These are phyloP conservation scores for Trifolium repens DNA, from an alignment of 306 rosid genomes.

Conservation along the genomic window DNA sequence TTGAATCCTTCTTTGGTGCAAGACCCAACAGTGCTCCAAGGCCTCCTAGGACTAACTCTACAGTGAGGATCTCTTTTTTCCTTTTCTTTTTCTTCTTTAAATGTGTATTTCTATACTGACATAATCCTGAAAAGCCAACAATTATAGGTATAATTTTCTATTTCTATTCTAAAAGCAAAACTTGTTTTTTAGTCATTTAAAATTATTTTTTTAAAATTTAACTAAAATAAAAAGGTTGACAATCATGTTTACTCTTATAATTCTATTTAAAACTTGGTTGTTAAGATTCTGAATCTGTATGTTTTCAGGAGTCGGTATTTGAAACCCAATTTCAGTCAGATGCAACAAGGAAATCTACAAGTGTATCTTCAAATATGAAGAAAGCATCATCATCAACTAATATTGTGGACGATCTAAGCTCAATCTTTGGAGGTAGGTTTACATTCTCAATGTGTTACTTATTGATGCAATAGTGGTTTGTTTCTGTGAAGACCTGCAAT, in stretches of 20 bases:
- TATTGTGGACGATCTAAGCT: constrained; percentile 91
- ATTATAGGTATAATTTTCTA: constrained; percentile 25
- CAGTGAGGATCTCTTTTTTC: constrained; percentile 57
- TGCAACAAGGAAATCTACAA: constrained; percentile 58
- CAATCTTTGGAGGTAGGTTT: constrained; percentile 85
- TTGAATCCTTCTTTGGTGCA: constrained; percentile 76
- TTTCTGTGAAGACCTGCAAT: neutral
- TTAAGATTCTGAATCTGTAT: constrained; percentile 43
- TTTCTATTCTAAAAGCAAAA: constrained; percentile 29
- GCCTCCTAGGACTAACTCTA: constrained; percentile 78
- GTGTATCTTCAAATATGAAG: constrained; percentile 65
- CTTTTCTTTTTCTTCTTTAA: constrained; percentile 26
- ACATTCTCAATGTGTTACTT: constrained; percentile 26
- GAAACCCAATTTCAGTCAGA: constrained; percentile 75
- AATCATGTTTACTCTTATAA: neutral
- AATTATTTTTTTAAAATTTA: constrained; percentile 12
- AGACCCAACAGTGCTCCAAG: constrained; percentile 89
- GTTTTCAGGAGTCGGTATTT: constrained; percentile 60
- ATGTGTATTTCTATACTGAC: constrained; percentile 30
- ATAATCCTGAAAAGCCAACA: constrained; percentile 16
- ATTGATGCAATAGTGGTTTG: constrained; percentile 21
- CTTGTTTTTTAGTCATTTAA: constrained; percentile 4
- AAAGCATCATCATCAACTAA: constrained; percentile 79
- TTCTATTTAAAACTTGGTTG: constrained; percentile 33
- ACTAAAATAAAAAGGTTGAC: constrained; percentile 8